Conservation (phyloP, 2,329 filamentous ascomycete genomes). For the Coniochaeta prunicola region DNA sequence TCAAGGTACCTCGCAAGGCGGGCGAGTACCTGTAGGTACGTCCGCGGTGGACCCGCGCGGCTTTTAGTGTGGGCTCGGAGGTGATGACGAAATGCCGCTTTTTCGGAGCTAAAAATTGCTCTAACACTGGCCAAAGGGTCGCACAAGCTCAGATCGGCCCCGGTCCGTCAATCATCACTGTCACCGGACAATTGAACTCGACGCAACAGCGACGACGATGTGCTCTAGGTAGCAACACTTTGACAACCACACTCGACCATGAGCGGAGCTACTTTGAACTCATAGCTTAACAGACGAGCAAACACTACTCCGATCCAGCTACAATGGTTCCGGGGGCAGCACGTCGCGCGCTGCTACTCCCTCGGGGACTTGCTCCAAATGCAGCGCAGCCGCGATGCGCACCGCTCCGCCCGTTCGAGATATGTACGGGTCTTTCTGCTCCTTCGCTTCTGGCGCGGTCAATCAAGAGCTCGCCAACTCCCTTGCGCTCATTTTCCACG, state of each 20-base stretch:
- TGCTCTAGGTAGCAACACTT: background rate
- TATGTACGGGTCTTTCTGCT: background rate
- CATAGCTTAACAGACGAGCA: constrained; percentile 9
- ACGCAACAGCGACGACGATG: background rate
- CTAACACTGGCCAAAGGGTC: background rate
- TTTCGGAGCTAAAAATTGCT: constrained; percentile 4
- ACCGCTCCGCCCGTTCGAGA: constrained; percentile 28
- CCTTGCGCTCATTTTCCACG: background rate
- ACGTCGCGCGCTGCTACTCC: constrained; percentile 39
- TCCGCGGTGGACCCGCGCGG: background rate
- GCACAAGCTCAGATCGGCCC: background rate
- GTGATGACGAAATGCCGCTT: constrained; percentile 14
- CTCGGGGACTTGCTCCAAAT: constrained; percentile 11
- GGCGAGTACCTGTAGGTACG: background rate
- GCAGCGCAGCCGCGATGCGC: constrained; percentile 10
- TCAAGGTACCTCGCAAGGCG: too few species aligned
- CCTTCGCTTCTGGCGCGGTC: background rate
- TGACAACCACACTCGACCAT: background rate
- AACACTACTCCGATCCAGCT: constrained; percentile 13
- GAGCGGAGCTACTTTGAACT: constrained; percentile 6
- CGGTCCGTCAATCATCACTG: background rate
- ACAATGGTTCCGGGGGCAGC: constrained; percentile 41
- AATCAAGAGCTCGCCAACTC: background rate
- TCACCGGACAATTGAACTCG: background rate
- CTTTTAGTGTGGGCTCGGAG: constrained; percentile 1